These are phyloP conservation scores for Plasmodium relictum DNA, from an alignment of 169 alveolate genomes.

Conservation along the genomic window DNA sequence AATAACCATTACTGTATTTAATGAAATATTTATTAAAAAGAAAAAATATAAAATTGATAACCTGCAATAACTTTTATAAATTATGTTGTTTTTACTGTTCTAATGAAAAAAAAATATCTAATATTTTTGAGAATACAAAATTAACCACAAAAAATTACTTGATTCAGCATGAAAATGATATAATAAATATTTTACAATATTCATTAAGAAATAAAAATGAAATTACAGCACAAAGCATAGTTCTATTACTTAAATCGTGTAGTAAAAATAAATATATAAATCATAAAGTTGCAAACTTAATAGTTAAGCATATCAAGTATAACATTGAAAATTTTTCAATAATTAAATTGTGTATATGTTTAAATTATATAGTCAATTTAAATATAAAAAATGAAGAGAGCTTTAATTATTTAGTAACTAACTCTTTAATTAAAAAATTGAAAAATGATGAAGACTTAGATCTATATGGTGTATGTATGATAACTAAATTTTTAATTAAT, in stretches of 20 bases:
- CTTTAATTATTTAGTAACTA: slow-evolving; percentile 18
- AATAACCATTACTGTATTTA: not conserved
- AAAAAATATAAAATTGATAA: not conserved
- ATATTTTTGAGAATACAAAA: not conserved
- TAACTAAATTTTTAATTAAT: slow-evolving; percentile 22
- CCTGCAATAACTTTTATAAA: not conserved
- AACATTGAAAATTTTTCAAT: slow-evolving; percentile 33
- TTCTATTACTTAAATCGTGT: slow-evolving; percentile 20
- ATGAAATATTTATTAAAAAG: slow-evolving; percentile 30
- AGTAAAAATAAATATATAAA: slow-evolving; percentile 26
- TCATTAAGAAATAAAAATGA: not conserved
- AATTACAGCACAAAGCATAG: slow-evolving; percentile 1
- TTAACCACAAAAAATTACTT: not conserved
- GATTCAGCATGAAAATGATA: slow-evolving; percentile 27
- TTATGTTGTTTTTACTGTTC: slow-evolving; percentile 8
- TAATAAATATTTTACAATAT: slow-evolving; percentile 31
- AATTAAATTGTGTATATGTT: slow-evolving; percentile 28
- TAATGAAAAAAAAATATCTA: not conserved
- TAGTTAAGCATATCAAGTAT: slow-evolving; percentile 32
- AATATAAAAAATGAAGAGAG: slow-evolving; percentile 31
- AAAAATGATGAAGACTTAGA: slow-evolving; percentile 58
- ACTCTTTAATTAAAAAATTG: slow-evolving; percentile 33
- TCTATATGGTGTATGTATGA: slow-evolving; percentile 39
- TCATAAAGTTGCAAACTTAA: not conserved
- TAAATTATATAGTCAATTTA: slow-evolving; percentile 58